These are phyloP conservation scores for Blepharisma stoltei DNA, from an alignment of 73 alveolate species.

Conservation along the genomic window DNA sequence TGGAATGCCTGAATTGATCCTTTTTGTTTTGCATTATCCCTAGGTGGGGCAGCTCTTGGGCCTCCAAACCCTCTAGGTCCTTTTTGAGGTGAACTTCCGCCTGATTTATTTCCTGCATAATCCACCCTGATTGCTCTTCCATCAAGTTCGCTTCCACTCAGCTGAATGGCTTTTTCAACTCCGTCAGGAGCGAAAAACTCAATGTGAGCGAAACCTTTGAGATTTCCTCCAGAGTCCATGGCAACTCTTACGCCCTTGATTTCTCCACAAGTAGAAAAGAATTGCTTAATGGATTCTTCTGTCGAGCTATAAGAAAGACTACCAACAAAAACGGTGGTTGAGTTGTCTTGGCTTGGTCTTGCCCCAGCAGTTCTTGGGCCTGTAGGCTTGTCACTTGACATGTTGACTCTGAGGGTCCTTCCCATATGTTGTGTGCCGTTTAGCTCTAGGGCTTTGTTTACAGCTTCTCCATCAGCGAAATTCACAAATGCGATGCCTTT, in stretches of 20 bases:
- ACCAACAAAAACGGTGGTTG: conserved; percentile 77
- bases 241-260: conserved; percentile 78
- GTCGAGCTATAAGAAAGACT: conserved; percentile 72
- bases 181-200: conserved; percentile 79
- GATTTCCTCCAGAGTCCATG: conserved; percentile 76
- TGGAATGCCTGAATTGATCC: too few species aligned
- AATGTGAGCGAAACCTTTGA: conserved; percentile 87
- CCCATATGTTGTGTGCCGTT: conserved; percentile 56
- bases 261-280: conserved; percentile 82
- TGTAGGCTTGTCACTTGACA: conserved; percentile 41
- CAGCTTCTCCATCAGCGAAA: conserved; percentile 42
- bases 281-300: conserved; percentile 64
- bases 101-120: conserved; percentile 45
- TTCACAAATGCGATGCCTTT: conserved; percentile 54
- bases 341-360: neutral
- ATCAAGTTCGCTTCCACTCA: conserved; percentile 66
- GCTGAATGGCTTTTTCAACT: conserved; percentile 67
- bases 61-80: too few species aligned
- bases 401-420: conserved; percentile 53
- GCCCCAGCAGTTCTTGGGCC: conserved; percentile 18
- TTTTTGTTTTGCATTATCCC: too few species aligned
- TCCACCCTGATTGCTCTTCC: conserved; percentile 85
- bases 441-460: conserved; percentile 39
- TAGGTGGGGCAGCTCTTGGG: too few species aligned
- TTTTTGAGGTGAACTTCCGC: too few species aligned